Base-by-base conservation (phyloP, 352 stramenopile genomes). In the Pythium rishiriense region DNA sequence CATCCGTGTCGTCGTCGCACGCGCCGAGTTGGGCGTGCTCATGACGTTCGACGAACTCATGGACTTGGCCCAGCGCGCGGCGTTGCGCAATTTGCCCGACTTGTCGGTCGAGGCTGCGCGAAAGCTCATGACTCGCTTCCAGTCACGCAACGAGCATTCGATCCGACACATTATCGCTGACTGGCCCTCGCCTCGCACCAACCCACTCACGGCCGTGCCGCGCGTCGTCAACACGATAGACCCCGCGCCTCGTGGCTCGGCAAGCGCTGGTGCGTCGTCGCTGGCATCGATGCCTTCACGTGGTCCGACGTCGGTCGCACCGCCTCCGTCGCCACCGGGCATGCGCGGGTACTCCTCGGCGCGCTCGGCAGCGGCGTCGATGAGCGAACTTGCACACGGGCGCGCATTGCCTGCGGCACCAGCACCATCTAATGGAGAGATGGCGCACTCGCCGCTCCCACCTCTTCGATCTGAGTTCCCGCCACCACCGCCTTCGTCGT, bases 11-110 rank as follows among this genome's bases (percentile, higher is more conserved):
- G 83, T 91, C 28, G 74, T 85, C 39, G 77, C 85, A 7, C 81
- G 81, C 9, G 82, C 82, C 11, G 79, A 90, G n/a, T 72, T 91
- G 25, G 82, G 85, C 14, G 69, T 93, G 11, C 57, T 89, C 28
- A 83, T 91, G 78, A 84, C 66, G 10, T 89, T 86, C 47, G 81
- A 81, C 0, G 82, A 93, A 29, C 60, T 91, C 46, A 76, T 80
- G 26, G 76, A 90, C n/a, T 54, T 93, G 22, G 62, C 90, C 10
- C 70, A 85, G 22, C 80, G 79, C 9, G 77, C 78, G 7, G 73
- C 82, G 14, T 67, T 86, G 69, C 72, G 37, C 11, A 90, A 90
- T 33, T 47, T 90, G 17, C 81, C 81, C 0, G 75, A 88, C 25
- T 62, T 90, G 8, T 85, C 81, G 4, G 71, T 90, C 26, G 69